phyloP scores from a whole-genome alignment of 768 basidiomycete species.

The Lactarius indigo region DNA sequence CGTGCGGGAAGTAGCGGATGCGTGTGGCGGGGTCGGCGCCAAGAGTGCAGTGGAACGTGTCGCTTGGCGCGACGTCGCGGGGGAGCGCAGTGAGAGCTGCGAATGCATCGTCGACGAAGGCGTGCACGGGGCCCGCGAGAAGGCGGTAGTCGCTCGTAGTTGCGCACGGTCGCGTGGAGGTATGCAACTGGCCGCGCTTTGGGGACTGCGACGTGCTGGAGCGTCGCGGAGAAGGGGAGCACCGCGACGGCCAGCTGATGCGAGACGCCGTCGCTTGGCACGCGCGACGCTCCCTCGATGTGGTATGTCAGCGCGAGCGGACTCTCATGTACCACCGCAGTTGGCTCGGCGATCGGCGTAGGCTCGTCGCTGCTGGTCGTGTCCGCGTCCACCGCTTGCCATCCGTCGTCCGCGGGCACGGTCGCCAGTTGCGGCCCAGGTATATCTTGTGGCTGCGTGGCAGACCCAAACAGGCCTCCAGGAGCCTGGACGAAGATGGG shows the following conservation, averaged over 20 bases:
- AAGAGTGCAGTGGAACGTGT: conserved; percentile 53
- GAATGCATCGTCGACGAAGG: conserved; percentile 55
- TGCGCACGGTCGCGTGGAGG: conserved; percentile 45
- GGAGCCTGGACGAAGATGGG: conserved; percentile 24
- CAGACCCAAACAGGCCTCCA: background rate
- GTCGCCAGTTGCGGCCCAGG: background rate
- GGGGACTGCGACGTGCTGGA: conserved; percentile 50
- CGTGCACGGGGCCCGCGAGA: conserved; percentile 49
- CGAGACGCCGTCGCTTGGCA: conserved; percentile 51
- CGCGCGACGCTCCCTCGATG: conserved; percentile 46
- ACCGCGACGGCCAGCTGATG: conserved; percentile 54
- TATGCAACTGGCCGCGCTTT: conserved; percentile 47
- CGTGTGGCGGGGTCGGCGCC: conserved; percentile 38
- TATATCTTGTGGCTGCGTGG: background rate
- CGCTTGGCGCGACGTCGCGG: conserved; percentile 46
- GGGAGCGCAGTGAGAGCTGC: conserved; percentile 51
- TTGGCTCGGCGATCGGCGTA: conserved; percentile 33
- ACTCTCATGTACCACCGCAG: conserved; percentile 48
- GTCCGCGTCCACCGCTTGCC: background rate
- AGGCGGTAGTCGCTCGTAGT: conserved; percentile 55
- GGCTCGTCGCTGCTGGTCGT: background rate
- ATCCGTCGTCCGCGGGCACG: background rate
- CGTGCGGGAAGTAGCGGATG: conserved; percentile 40
- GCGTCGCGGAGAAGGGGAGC: conserved; percentile 43
- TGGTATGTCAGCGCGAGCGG: conserved; percentile 50